Percentiles rank a stretch among this genome's conserved stretches.
phyloP scores from a whole-genome alignment of 805 yeast species.

The Candida chauliodis region DNA sequence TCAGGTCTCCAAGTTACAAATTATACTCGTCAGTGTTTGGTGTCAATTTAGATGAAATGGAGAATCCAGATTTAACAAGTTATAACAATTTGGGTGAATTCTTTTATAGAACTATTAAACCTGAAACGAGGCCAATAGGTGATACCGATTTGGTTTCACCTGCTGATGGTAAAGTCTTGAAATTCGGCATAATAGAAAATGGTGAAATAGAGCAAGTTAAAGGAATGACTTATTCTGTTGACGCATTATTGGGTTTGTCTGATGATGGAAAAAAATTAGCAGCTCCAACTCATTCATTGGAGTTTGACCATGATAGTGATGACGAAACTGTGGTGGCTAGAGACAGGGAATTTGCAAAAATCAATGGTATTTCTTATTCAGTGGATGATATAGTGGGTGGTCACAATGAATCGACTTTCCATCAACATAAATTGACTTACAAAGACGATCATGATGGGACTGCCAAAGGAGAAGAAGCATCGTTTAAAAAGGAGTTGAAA shows the following conservation, averaged over 20 bases:
- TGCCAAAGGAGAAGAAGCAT: constrained; percentile 25
- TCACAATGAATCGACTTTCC: constrained; percentile 35
- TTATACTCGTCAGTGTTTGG: constrained; percentile 80
- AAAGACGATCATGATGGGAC: constrained; percentile 70
- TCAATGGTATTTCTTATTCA: constrained; percentile 71
- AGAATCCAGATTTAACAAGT: constrained; percentile 69
- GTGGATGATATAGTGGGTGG: constrained; percentile 67
- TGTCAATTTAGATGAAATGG: constrained; percentile 85
- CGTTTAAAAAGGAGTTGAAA: constrained; percentile 33
- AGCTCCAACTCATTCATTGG: constrained; percentile 51
- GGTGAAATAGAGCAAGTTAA: constrained; percentile 96
- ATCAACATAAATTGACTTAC: constrained; percentile 46
- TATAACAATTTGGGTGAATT: constrained; percentile 86
- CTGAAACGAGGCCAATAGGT: constrained; percentile 75
- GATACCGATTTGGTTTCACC: constrained; percentile 76
- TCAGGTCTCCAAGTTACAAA: constrained; percentile 76
- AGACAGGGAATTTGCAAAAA: constrained; percentile 71
- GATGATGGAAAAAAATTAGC: constrained; percentile 42
- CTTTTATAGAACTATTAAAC: constrained; percentile 77
- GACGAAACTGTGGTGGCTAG: constrained; percentile 45
- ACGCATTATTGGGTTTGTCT: constrained; percentile 75
- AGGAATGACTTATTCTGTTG: constrained; percentile 90
- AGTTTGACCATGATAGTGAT: constrained; percentile 39
- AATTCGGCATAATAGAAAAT: constrained; percentile 73
- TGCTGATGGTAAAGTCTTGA: constrained; percentile 87